These are phyloP conservation scores for Plasmodium relictum DNA, from an alignment of 169 alveolate species.

Conservation along the genomic window DNA sequence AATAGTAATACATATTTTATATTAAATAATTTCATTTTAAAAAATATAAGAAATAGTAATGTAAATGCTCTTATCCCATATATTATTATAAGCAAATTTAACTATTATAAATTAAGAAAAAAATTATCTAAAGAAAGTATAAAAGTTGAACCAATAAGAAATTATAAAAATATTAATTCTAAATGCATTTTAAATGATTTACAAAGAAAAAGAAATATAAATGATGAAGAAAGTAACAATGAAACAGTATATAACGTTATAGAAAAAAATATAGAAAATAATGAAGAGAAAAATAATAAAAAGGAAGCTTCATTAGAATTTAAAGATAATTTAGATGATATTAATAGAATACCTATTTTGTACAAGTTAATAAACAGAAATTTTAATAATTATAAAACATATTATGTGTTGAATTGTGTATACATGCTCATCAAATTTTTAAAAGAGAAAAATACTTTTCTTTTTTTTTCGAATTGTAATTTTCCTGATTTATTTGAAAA, in stretches of 20 bases:
- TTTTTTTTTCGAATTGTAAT: conserved; percentile 29
- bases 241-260: neutral
- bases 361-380: conserved; percentile 20
- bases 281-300: neutral
- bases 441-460: conserved; percentile 26
- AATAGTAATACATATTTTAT: conserved; percentile 6
- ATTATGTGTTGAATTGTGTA: conserved; percentile 42
- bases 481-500: conserved; percentile 30
- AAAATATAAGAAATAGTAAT: neutral
- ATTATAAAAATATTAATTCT: neutral
- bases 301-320: neutral
- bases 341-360: conserved; percentile 16
- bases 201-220: neutral
- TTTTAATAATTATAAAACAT: conserved; percentile 28
- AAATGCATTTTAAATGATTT: neutral
- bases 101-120: conserved; percentile 22
- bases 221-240: neutral
- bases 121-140: neutral
- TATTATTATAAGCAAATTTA: conserved; percentile 56
- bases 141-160: neutral
- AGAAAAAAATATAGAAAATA: neutral
- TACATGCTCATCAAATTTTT: conserved; percentile 37
- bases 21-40: conserved; percentile 16
- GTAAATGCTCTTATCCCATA: conserved; percentile 14
- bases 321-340: neutral